Evolutionary conservation across 306 rosid genomes (phyloP), one percentile per base, ranked within the genome.

Genomic region (Sophora flavescens): DNA sequence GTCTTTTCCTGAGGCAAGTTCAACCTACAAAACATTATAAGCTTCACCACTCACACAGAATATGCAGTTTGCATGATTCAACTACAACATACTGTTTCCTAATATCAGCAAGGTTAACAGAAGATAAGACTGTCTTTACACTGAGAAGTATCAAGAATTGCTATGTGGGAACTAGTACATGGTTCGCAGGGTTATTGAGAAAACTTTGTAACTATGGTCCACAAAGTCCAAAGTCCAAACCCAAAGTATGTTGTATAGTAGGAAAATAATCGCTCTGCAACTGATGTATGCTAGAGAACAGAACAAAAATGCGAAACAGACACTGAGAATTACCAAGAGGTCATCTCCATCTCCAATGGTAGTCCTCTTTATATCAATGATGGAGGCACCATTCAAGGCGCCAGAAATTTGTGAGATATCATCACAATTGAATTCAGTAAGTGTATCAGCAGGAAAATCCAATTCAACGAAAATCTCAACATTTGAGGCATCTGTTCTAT

Each of bases 311-410:
- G 18, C 71, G 41, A 16, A 33, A 16, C 35, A 52, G 28, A 51
- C 14, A 48, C 39, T n/a, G 72, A 47, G 79, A 78, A n/a, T 71
- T 85, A 88, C 93, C 13, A 75, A 12, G 35, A 75, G 11, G 60
- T 84, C 30, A 12, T 78, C 78, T 35, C 3, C 52, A 3, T 1
- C 11, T 14, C 39, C 54, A 70, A 28, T 17, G 73, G 38, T 61
- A 13, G 83, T 75, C 68, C 35, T 78, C 78, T 62, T 82, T 44
- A 80, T 70, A 28, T 84, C 83, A 70, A 70, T 53, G 12, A 82
- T 38, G 8, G 84, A 42, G 80, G 87, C 80, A 58, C 86, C 87
- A 0, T 44, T 57, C 82, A 86, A 80, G 36, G 87, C 87, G 14
- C 18, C 70, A 48, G 83, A 84, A 67, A 86, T 75, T 45, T 63